These are phyloP conservation scores for Hymenoscyphus occultus DNA, from an alignment of 2,329 filamentous ascomycete species.

Conservation along the genomic window DNA sequence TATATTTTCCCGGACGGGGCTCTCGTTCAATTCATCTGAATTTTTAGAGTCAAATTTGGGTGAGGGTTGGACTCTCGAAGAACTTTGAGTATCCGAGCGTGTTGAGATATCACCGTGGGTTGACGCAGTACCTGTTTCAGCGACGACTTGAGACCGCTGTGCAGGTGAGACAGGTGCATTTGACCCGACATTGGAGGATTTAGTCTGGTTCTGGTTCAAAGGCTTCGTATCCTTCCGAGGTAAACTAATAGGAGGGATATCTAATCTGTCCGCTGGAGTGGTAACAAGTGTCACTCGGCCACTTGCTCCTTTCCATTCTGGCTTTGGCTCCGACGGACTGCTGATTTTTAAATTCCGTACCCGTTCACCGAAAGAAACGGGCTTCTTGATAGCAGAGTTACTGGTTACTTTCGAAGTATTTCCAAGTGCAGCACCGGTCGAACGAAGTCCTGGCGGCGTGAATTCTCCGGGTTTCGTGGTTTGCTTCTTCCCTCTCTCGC, in stretches of 20 bases:
- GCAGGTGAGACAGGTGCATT: slow-evolving; percentile 27
- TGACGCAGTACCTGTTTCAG: slow-evolving; percentile 32
- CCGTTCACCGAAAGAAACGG: slow-evolving; percentile 45
- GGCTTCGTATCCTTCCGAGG: slow-evolving; percentile 49
- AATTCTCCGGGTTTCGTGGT: slow-evolving; percentile 55
- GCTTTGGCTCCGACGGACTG: slow-evolving; percentile 38
- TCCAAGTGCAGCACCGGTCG: slow-evolving; percentile 23
- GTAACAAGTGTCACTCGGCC: slow-evolving; percentile 63
- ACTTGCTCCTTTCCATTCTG: slow-evolving; percentile 71
- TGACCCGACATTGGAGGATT: slow-evolving; percentile 24
- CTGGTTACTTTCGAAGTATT: slow-evolving; percentile 29
- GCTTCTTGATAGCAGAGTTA: slow-evolving; percentile 32
- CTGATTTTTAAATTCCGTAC: slow-evolving; percentile 43
- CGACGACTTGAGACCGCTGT: slow-evolving; percentile 21
- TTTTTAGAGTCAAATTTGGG: slow-evolving; percentile 16
- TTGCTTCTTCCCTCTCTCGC: slow-evolving; percentile 51
- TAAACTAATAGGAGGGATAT: slow-evolving; percentile 55
- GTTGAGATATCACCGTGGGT: slow-evolving; percentile 21
- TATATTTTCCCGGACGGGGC: slow-evolving; percentile 3
- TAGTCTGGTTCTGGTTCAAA: slow-evolving; percentile 11
- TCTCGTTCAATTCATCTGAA: slow-evolving; percentile 9
- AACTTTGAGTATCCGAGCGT: slow-evolving; percentile 15
- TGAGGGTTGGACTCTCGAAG: slow-evolving; percentile 19
- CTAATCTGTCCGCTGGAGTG: slow-evolving; percentile 59
- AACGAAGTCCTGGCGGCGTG: slow-evolving; percentile 31